Percentiles rank a stretch among this genome's conserved stretches.
phyloP scores from a whole-genome alignment of 352 stramenopile species.

The Globisporangium cystogenes region DNA sequence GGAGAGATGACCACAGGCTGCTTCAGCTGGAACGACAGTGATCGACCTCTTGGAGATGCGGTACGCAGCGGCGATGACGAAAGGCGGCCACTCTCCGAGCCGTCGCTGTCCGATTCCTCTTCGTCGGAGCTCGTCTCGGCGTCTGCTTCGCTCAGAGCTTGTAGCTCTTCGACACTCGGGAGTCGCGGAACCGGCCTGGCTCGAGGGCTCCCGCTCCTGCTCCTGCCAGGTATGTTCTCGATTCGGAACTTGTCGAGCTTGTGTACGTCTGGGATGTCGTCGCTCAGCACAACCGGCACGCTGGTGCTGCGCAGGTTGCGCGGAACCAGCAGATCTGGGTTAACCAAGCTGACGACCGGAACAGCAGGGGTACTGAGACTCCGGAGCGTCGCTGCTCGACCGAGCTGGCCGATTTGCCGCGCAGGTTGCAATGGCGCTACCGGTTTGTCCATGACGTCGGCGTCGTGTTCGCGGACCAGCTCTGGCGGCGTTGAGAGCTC shows the following conservation, averaged over 20 bases:
- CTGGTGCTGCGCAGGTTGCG: constrained; percentile 17
- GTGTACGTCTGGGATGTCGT: constrained; percentile 1
- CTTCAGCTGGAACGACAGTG: constrained; percentile 18
- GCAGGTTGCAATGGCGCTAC: not conserved
- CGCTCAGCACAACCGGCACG: constrained; percentile 15
- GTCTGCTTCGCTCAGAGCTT: constrained; percentile 10
- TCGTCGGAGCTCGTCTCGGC: constrained; percentile 6
- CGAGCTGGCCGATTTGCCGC: not conserved
- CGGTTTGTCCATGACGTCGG: not conserved
- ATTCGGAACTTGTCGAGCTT: constrained; percentile 5
- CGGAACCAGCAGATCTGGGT: not conserved
- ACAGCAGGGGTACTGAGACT: constrained; percentile 22
- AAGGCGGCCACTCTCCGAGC: not conserved
- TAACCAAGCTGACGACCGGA: not conserved
- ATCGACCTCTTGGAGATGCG: constrained; percentile 6
- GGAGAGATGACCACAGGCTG: constrained; percentile 12
- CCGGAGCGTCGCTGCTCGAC: constrained; percentile 4
- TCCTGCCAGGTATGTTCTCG: not conserved
- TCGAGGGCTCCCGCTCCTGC: not conserved
- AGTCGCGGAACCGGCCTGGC: constrained; percentile 9
- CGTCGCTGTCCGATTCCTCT: constrained; percentile 9
- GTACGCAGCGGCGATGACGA: not conserved
- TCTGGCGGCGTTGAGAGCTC: not conserved
- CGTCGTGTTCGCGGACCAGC: not conserved
- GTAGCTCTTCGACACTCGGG: constrained; percentile 13